Base-by-base conservation (phyloP, 345 rosid species). In the Isatis tinctoria region DNA sequence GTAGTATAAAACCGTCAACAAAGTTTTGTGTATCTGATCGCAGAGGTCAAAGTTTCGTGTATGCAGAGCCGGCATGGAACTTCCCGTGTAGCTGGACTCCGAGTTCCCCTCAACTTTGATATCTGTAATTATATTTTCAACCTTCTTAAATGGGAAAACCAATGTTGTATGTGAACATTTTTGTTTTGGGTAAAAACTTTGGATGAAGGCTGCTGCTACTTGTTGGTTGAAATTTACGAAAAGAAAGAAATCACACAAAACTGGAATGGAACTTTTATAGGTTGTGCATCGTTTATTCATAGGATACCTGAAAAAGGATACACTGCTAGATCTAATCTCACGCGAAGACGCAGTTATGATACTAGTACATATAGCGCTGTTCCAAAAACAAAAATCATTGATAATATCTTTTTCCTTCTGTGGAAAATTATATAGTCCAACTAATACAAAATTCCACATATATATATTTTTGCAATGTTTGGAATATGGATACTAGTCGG, bases 301-400 rank as follows among this genome's bases (percentile, higher is more conserved):
- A 73, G 77, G 76, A 63, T 73, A 73, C 64, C 64, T 73, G 70
- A 63, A 63, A 72, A 61, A 63, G 62, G 68, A 22, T 14, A 22
- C 53, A 69, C n/a, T n/a, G 40, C 60, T 71, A 48, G 0, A 26
- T 28, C 30, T 51, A 27, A 37, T n/a, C 53, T 64, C 57, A 73
- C 76, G 70, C 16, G 62, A 61, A 37, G 13, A 39, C 36, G 10
- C 36, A 48, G 67, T 71, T 72, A 37, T 62, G 33, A 39, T 45
- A 13, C 30, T 49, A 22, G 56, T 22, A 22, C 30, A 22, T 22
- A 10, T 49, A 49, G 56, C 56, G 12, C 22, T 49, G 56, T 49
- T 49, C 10, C 14, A 10, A 10, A 49, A 48, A 18, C 10, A 45
- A 48, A 39, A 39, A 18, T 20, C 26, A 48, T 18, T 48, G 53